Evolutionary conservation across 73 alveolate species (phyloP).

Genomic region (Tetrahymena thermophila): DNA sequence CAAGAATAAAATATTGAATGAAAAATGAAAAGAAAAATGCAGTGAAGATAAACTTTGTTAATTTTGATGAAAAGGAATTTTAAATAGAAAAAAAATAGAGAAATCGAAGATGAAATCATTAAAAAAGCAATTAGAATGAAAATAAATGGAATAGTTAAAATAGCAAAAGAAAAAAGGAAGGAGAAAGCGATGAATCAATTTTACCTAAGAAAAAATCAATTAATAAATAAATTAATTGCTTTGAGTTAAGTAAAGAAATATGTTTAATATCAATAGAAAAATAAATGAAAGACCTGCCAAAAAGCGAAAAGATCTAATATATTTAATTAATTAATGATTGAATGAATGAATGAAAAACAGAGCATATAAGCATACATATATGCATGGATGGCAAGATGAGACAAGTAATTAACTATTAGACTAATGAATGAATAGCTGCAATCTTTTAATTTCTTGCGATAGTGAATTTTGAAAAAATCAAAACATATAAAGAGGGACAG

Average conservation of each 20-base stretch:
- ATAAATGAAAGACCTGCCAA: not conserved
- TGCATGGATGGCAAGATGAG: not conserved
- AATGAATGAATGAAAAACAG: not conserved
- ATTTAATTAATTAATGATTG: not conserved
- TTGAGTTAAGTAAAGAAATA: not conserved
- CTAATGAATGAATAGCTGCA: not conserved
- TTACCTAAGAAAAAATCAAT: not conserved
- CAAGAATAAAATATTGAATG: not conserved
- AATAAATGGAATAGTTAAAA: not conserved
- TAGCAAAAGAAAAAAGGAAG: not conserved
- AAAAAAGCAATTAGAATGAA: not conserved
- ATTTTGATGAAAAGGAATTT: not conserved
- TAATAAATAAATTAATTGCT: not conserved
- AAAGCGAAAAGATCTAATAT: not conserved
- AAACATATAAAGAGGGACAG: not conserved
- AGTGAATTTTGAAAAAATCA: not conserved
- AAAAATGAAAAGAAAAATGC: not conserved
- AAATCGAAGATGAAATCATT: not conserved
- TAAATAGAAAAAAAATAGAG: not conserved
- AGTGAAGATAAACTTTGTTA: not conserved
- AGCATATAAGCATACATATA: not conserved
- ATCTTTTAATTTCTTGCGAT: not conserved
- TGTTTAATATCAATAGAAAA: not conserved
- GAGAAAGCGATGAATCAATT: not conserved
- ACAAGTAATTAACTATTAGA: not conserved